Conservation (phyloP, 345 rosid species). For the Brassica cretica region DNA sequence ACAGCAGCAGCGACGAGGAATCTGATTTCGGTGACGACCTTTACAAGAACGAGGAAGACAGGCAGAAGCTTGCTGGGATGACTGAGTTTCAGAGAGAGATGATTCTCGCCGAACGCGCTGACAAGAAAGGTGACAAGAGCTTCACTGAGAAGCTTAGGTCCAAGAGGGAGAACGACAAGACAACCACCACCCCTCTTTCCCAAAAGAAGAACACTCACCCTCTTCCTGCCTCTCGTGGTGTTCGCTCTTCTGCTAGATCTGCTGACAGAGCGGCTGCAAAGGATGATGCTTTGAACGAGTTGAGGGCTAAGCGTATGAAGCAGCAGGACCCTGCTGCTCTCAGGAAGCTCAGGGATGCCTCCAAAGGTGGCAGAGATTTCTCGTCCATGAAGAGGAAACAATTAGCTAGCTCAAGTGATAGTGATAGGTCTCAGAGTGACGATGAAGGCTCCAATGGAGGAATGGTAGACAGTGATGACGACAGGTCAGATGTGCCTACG, state of each 20-base stretch:
- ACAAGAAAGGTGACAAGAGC: conserved; percentile 86
- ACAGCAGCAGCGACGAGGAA: conserved; percentile 50
- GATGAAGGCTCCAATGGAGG: conserved; percentile 88
- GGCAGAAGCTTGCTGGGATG: conserved; percentile 74
- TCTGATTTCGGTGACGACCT: conserved; percentile 92
- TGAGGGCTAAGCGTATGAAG: conserved; percentile 88
- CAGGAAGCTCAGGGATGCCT: conserved; percentile 72
- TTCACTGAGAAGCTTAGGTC: conserved; percentile 79
- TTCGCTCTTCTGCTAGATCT: conserved; percentile 84
- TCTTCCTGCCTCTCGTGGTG: conserved; percentile 60
- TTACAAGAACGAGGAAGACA: conserved; percentile 82
- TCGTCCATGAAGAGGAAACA: conserved; percentile 73
- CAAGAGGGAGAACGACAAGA: conserved; percentile 72
- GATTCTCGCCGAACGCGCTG: conserved; percentile 85
- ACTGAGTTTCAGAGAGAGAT: conserved; percentile 89
- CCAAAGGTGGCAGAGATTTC: conserved; percentile 58
- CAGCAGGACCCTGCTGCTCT: conserved; percentile 93
- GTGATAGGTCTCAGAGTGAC: conserved; percentile 83
- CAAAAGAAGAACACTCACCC: conserved; percentile 62
- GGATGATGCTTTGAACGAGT: conserved; percentile 83
- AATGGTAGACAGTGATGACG: conserved; percentile 93
- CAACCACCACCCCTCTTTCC: conserved; percentile 34
- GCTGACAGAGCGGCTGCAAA: conserved; percentile 95
- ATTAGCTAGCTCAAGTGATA: conserved; percentile 64
- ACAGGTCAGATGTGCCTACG: conserved; percentile 59